Percentiles rank a stretch among this genome's conserved stretches.
phyloP scores from a whole-genome alignment of 345 rosid species.

The Cardiospermum halicacabum region DNA sequence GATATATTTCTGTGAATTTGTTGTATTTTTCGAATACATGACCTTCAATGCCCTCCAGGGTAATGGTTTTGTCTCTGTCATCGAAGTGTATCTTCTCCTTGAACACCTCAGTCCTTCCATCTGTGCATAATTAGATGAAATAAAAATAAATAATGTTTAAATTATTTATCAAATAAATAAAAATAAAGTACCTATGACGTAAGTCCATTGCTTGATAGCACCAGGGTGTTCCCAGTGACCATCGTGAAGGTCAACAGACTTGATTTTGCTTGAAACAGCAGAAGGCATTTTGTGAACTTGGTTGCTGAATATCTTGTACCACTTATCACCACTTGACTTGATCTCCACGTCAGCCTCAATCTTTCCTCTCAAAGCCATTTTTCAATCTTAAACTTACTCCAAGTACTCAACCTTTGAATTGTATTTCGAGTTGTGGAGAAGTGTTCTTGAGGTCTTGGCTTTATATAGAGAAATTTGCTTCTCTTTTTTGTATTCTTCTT shows the following conservation, averaged over 20 bases:
- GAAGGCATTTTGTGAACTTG: slow-evolving; percentile 18
- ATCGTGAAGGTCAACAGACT: slow-evolving; percentile 19
- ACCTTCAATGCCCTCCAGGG: too few species aligned
- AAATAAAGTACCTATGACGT: slow-evolving; percentile 17
- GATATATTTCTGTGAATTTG: too few species aligned
- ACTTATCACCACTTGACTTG: slow-evolving; percentile 11
- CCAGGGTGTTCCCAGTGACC: slow-evolving; percentile 31
- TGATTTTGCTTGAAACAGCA: slow-evolving; percentile 19
- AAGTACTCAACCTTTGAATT: neutral
- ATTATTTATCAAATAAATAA: too few species aligned
- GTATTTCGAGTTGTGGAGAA: neutral
- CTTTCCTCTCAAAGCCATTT: slow-evolving; percentile 13
- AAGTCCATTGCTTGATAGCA: slow-evolving; percentile 27
- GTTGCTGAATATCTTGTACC: slow-evolving; percentile 10
- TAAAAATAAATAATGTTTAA: too few species aligned
- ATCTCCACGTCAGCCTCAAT: slow-evolving; percentile 28
- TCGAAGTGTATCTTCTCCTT: too few species aligned
- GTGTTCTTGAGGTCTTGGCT: neutral
- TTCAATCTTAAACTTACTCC: too few species aligned
- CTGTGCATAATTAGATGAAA: too few species aligned
- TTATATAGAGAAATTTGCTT: neutral
- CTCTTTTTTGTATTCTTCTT: too few species aligned
- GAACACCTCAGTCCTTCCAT: too few species aligned
- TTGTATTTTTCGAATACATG: too few species aligned
- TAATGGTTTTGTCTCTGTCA: too few species aligned